phyloP scores from a whole-genome alignment of 2,329 filamentous ascomycete species.

The Alternaria metachromatica region DNA sequence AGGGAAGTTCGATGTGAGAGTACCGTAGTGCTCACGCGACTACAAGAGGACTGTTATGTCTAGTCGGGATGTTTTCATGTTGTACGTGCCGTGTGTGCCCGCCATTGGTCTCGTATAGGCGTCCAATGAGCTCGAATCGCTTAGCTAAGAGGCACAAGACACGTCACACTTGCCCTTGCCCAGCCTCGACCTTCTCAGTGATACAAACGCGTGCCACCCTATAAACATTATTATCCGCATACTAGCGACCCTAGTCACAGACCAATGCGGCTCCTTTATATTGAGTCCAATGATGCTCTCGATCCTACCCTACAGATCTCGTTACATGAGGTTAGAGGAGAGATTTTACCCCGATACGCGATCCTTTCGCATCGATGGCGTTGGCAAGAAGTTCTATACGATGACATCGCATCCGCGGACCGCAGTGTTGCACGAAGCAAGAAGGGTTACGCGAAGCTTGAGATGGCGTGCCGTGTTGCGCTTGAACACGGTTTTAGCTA shows the following conservation, averaged over 20 bases:
- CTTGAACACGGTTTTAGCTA: not conserved
- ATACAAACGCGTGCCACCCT: not conserved
- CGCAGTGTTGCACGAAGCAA: not conserved
- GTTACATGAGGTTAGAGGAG: too few relatives aligned
- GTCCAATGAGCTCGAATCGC: not conserved
- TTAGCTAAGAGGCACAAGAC: not conserved
- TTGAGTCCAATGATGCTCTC: not conserved
- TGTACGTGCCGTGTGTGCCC: not conserved
- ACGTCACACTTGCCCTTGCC: not conserved
- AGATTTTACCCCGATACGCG: not conserved
- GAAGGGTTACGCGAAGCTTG: not conserved
- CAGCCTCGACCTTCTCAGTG: not conserved
- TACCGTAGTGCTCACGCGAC: constrained; percentile 10
- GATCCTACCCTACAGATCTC: not conserved
- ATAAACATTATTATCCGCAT: not conserved
- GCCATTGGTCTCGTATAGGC: not conserved
- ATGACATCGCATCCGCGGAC: not conserved
- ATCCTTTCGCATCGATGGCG: constrained; percentile 19
- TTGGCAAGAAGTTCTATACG: constrained; percentile 9
- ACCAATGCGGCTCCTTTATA: not conserved
- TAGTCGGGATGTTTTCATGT: not conserved
- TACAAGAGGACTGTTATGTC: not conserved
- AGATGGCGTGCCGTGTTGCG: not conserved
- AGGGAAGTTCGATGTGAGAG: constrained; percentile 43
- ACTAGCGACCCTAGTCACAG: not conserved